Conservation (phyloP, 495 filamentous ascomycete species). For the Pyrenula massariospora region DNA sequence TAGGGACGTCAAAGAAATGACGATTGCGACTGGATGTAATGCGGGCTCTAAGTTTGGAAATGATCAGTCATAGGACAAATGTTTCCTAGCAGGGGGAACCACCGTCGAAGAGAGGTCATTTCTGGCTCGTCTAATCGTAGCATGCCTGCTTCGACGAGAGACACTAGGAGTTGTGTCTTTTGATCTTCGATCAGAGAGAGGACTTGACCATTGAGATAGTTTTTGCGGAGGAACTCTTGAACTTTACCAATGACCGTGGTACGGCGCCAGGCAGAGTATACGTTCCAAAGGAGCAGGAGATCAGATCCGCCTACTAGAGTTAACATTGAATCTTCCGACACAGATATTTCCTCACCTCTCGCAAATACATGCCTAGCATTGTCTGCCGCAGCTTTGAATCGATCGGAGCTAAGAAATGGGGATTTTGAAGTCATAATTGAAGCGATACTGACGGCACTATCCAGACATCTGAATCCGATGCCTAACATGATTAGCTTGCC, state of each 20-base stretch:
- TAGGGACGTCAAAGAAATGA: conserved; percentile 69
- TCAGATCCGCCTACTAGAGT: conserved; percentile 63
- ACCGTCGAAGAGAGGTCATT: conserved; percentile 49
- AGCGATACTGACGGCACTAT: conserved; percentile 80
- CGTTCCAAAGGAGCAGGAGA: conserved; percentile 83
- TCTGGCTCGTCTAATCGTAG: conserved; percentile 61
- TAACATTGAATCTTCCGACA: conserved; percentile 1
- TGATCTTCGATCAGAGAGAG: conserved; percentile 86
- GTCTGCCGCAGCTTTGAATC: conserved; percentile 69
- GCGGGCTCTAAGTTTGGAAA: conserved; percentile 22
- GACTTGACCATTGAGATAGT: conserved; percentile 74
- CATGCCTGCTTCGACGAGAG: conserved; percentile 72
- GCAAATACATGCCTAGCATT: conserved; percentile 64
- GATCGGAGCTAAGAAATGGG: conserved; percentile 78
- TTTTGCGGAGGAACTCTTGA: conserved; percentile 85
- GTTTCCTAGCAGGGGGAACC: conserved; percentile 1
- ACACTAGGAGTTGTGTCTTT: conserved; percentile 76
- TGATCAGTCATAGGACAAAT: too few relatives aligned
- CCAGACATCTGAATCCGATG: conserved; percentile 75
- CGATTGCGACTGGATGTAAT: conserved; percentile 41
- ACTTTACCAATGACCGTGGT: conserved; percentile 52
- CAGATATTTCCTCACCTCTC: conserved; percentile 28
- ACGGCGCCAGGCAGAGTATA: conserved; percentile 77
- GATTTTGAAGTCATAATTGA: conserved; percentile 91
- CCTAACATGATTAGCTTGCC: conserved; percentile 85